These are phyloP conservation scores for Ophiostoma pallidulum DNA, from an alignment of 2,329 filamentous ascomycete species.

Conservation along the genomic window DNA sequence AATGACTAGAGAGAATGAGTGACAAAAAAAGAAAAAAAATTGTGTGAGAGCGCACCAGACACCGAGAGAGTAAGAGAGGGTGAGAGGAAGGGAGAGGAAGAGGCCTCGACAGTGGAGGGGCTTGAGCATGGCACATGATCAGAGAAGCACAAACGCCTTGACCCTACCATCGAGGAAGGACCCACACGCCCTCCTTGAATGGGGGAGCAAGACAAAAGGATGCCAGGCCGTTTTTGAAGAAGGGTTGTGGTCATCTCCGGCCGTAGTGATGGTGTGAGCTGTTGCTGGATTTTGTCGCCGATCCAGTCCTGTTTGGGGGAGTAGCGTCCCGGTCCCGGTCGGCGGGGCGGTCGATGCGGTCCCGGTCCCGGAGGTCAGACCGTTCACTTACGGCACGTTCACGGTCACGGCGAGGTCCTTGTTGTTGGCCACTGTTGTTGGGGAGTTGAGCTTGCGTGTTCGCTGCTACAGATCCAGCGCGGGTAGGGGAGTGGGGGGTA, in stretches of 20 bases:
- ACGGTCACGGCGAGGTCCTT: constrained; percentile 10
- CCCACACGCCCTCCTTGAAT: too few relatives aligned
- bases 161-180: too few relatives aligned
- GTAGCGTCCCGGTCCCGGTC: constrained; percentile 11
- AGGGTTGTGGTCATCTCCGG: constrained; percentile 9
- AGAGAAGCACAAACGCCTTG: too few relatives aligned
- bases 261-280: constrained; percentile 10
- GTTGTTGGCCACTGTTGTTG: constrained; percentile 12
- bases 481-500: constrained; percentile 12
- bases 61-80: too few relatives aligned
- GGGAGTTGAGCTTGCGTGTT: constrained; percentile 15
- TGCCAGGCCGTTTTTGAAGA: not conserved
- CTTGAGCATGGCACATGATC: too few relatives aligned
- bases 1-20: too few relatives aligned
- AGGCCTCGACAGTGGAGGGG: too few relatives aligned
- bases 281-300: constrained; percentile 4
- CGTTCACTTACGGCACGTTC: constrained; percentile 12
- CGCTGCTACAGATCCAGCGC: constrained; percentile 9
- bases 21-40: too few relatives aligned
- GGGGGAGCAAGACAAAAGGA: not conserved
- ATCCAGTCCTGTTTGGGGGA: constrained; percentile 15
- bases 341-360: constrained; percentile 5
- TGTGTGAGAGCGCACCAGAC: too few relatives aligned
- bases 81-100: too few relatives aligned
- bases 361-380: constrained; percentile 7